These are phyloP conservation scores for Fusarium paranaense DNA, from an alignment of 2,329 filamentous ascomycete species.

Conservation along the genomic window DNA sequence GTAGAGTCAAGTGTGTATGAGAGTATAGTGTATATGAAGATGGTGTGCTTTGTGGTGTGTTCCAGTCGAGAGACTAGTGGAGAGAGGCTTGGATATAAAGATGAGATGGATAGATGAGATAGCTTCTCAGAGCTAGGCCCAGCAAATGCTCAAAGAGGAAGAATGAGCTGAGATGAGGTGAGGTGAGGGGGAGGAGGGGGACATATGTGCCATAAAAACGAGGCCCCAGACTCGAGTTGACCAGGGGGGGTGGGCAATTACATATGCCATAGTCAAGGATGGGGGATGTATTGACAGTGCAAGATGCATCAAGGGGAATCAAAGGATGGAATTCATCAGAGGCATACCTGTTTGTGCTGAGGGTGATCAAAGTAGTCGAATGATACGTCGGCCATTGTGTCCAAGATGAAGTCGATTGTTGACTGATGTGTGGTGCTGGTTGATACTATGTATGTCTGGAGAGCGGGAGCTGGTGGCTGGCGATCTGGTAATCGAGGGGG, in stretches of 20 bases:
- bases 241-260: conserved; percentile 34
- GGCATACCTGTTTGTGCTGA: conserved; percentile 45
- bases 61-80: conserved; percentile 13
- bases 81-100: conserved; percentile 36
- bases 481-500: conserved; percentile 22
- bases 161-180: conserved; percentile 39
- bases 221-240: conserved; percentile 34
- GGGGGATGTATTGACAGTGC: conserved; percentile 7
- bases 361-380: conserved; percentile 46
- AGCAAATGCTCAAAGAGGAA: conserved; percentile 30
- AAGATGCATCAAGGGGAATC: neutral
- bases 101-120: conserved; percentile 23
- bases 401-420: conserved; percentile 27
- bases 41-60: conserved; percentile 38
- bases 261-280: conserved; percentile 20
- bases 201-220: conserved; percentile 43
- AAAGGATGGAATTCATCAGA: neutral
- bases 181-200: conserved; percentile 36
- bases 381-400: conserved; percentile 44
- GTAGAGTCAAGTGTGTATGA: neutral
- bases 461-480: conserved; percentile 12
- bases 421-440: conserved; percentile 34
- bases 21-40: neutral
- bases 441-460: conserved; percentile 32
- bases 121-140: conserved; percentile 22